Conservation (phyloP, 768 basidiomycete species). For the Collybia nuda region DNA sequence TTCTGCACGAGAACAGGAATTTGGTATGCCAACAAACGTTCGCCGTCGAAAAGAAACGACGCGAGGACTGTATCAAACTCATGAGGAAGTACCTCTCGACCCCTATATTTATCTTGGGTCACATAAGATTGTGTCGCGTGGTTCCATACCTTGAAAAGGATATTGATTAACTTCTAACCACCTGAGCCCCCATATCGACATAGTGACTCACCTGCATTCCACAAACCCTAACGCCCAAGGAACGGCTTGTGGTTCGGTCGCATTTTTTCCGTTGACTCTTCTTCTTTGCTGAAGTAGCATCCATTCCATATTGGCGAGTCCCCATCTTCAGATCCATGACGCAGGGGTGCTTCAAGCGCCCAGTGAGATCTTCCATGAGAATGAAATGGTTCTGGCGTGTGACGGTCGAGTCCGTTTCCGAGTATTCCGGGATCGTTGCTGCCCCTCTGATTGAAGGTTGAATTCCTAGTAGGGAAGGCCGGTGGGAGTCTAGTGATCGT, state of each 20-base stretch:
- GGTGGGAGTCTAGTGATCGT: slow-evolving; percentile 35
- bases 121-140: slow-evolving; percentile 77
- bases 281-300: slow-evolving; percentile 90
- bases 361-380: slow-evolving; percentile 98
- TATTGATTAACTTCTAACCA: slow-evolving; percentile 3
- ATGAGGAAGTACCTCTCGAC: slow-evolving; percentile 83
- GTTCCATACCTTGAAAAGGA: slow-evolving; percentile 81
- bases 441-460: slow-evolving; percentile 24
- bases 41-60: slow-evolving; percentile 85
- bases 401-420: slow-evolving; percentile 40
- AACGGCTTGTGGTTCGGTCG: slow-evolving; percentile 90
- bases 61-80: slow-evolving; percentile 83
- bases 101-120: slow-evolving; percentile 96
- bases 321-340: slow-evolving; percentile 99
- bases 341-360: slow-evolving; percentile 86
- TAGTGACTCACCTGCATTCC: slow-evolving; percentile 89
- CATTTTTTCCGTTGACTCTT: slow-evolving; percentile 99
- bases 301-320: slow-evolving; percentile 97
- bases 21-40: slow-evolving; percentile 82
- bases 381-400: slow-evolving; percentile 97
- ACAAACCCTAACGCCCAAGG: slow-evolving; percentile 90
- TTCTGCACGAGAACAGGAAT: slow-evolving; percentile 91
- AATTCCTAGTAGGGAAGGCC: slow-evolving; percentile 22
- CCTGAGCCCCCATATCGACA: not conserved
- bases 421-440: slow-evolving; percentile 32